These are phyloP conservation scores for Trichothecium sympodiale DNA, from an alignment of 2,329 filamentous ascomycete species.

Conservation along the genomic window DNA sequence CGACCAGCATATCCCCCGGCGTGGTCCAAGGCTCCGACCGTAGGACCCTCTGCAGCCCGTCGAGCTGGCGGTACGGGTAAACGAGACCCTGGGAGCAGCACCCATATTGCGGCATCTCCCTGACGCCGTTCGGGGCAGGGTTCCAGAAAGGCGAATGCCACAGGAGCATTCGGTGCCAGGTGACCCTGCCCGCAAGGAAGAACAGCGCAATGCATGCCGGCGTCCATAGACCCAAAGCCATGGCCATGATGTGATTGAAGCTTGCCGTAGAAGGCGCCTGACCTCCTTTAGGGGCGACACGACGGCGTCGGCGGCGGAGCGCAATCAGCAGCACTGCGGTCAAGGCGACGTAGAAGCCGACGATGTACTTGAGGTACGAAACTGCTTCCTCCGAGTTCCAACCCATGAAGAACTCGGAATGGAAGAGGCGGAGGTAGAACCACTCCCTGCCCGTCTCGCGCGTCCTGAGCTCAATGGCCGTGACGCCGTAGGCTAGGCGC, in stretches of 20 bases:
- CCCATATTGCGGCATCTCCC: conserved; percentile 25
- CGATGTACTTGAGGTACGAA: conserved; percentile 15
- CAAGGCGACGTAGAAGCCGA: conserved; percentile 14
- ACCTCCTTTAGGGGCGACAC: background rate
- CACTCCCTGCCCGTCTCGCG: conserved; percentile 13
- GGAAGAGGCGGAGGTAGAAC: conserved; percentile 26
- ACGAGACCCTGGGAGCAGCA: conserved; percentile 27
- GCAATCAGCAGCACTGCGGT: conserved; percentile 10
- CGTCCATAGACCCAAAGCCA: conserved; percentile 18
- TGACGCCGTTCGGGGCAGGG: conserved; percentile 12
- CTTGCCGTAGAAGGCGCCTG: conserved; percentile 7
- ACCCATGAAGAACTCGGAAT: conserved; percentile 24
- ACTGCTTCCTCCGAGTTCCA: conserved; percentile 25
- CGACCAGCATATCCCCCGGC: conserved; percentile 23
- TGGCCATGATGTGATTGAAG: conserved; percentile 13
- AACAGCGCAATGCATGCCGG: conserved; percentile 19
- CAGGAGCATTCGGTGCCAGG: conserved; percentile 13
- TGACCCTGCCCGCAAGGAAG: conserved; percentile 17
- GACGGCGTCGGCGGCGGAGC: conserved; percentile 2
- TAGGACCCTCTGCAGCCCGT: conserved; percentile 14
- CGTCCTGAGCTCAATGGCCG: conserved; percentile 14
- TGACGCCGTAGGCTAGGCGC: conserved; percentile 15
- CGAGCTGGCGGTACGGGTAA: conserved; percentile 19
- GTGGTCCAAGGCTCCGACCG: conserved; percentile 20
- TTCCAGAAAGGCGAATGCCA: background rate